Evolutionary conservation across 1,139 yeast species (phyloP), one percentile per base, ranked within the genome.

Genomic region (Pichiaceae sp.): DNA sequence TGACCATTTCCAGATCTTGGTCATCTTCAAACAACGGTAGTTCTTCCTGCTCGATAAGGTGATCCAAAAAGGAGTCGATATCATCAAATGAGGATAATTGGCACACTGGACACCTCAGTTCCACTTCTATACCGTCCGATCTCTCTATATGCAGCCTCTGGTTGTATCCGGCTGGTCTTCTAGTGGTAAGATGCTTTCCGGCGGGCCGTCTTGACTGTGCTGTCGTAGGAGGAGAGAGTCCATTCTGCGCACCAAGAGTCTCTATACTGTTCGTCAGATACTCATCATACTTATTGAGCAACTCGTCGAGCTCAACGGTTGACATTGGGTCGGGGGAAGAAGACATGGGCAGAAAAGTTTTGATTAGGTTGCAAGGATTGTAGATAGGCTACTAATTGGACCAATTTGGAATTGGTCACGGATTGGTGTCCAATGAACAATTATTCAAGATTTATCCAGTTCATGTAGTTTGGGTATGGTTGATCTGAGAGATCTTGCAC

Each of bases 61-160:
- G 49, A 6, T 14, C 14, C 5, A 44, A 5, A 23, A 45, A 45
- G 11, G 9, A 16, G 16, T 25, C 32, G 5, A 32, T 17, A 3
- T 28, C 23, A 12, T 3, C 15, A 21, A 34, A 42, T 3, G 27
- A 25, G 2, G 29, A 16, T 9, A 17, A 24, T 12, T 11, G 8
- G 18, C 49, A 45, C 3, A 37, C 30, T 14, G 49, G 49, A 30
- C 49, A 45, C 20, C 33, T 34, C 14, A 45, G 21, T 11, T 15
- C 21, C 3, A 44, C 42, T 3, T 29, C 16, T 4, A 42, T 38
- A 2, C 47, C 49, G 32, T 45, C 49, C 3, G 41, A 33, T 21
- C 48, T 29, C 31, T 32, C 34, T 18, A 36, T 17, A 12, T 32
- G 23, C 9, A 37, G 32, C 28, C 21, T 30, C 16, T 23, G 23